A percentile compares a stretch with the other conserved stretches of the same genome.
Evolutionary conservation across 148 eudicot species (phyloP).

Genomic region (Silene uniflora): DNA sequence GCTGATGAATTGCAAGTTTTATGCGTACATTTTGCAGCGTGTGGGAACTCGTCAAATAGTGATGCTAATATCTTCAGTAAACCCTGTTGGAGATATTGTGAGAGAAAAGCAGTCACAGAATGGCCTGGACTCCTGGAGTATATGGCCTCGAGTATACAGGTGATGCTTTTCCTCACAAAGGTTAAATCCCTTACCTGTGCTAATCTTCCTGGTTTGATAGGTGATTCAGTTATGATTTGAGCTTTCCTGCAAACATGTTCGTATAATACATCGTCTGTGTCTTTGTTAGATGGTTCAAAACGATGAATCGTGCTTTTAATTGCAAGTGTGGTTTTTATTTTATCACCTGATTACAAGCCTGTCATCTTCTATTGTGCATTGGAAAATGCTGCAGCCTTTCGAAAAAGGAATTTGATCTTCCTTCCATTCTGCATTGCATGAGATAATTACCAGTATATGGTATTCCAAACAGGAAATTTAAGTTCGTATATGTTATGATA

Average conservation of each 20-base stretch:
- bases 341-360: constrained; percentile 53
- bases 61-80: constrained; percentile 50
- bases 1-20: neutral
- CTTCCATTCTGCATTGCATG: constrained; percentile 67
- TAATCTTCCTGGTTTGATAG: constrained; percentile 71
- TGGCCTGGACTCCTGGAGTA: too few relatives aligned
- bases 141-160: neutral
- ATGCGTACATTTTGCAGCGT: constrained; percentile 58
- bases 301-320: too few relatives aligned
- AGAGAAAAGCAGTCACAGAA: neutral
- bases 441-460: too few relatives aligned
- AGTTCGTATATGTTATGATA: too few relatives aligned
- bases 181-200: constrained; percentile 48
- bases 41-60: constrained; percentile 65
- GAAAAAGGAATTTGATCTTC: constrained; percentile 67
- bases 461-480: too few relatives aligned
- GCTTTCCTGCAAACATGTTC: constrained; percentile 46
- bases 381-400: constrained; percentile 67
- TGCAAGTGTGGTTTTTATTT: too few relatives aligned
- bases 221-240: constrained; percentile 66
- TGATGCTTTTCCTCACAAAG: neutral
- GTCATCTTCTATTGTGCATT: constrained; percentile 40
- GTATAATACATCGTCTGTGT: neutral
- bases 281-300: too few relatives aligned
- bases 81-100: constrained; percentile 33